Conservation (phyloP, 495 filamentous ascomycete species). For the Umbilicaria muhlenbergii region DNA sequence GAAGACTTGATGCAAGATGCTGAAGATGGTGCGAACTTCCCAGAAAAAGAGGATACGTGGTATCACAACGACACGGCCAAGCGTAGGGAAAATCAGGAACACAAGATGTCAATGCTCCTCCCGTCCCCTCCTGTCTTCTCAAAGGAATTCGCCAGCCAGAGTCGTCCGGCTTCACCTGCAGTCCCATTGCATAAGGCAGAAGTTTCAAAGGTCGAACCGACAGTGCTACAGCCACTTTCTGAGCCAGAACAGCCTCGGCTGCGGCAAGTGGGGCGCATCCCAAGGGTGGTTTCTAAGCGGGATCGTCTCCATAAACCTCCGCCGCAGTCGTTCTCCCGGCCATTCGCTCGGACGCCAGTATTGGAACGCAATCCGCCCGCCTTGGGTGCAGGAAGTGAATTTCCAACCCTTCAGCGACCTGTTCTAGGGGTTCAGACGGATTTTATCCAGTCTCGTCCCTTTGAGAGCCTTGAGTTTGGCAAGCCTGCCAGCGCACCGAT, state of each 20-base stretch:
- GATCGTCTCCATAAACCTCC: slow-evolving; percentile 54
- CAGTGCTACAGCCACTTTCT: slow-evolving; percentile 13
- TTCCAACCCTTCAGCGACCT: slow-evolving; percentile 15
- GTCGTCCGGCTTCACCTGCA: slow-evolving; percentile 25
- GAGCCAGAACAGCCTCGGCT: slow-evolving; percentile 29
- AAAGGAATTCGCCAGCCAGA: slow-evolving; percentile 22
- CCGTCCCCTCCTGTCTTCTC: slow-evolving; percentile 37
- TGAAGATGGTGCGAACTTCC: slow-evolving; percentile 13
- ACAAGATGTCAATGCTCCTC: slow-evolving; percentile 34
- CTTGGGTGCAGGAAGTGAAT: slow-evolving; percentile 5
- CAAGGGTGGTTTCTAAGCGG: slow-evolving; percentile 59
- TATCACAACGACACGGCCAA: slow-evolving; percentile 8
- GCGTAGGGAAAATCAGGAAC: slow-evolving; percentile 18
- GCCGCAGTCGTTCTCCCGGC: slow-evolving; percentile 73
- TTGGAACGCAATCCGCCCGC: slow-evolving; percentile 11
- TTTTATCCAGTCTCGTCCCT: slow-evolving; percentile 10
- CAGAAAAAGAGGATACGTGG: slow-evolving; percentile 1
- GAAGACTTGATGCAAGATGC: slow-evolving; percentile 9
- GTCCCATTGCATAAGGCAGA: slow-evolving; percentile 21
- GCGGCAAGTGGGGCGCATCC: slow-evolving; percentile 79
- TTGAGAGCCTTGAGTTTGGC: slow-evolving; percentile 17
- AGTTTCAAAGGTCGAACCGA: slow-evolving; percentile 3
- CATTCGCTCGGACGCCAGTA: slow-evolving; percentile 39
- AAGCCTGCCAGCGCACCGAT: slow-evolving; percentile 25
- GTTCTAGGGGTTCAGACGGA: slow-evolving; percentile 11